Evolutionary conservation across 306 rosid species (phyloP), one percentile per base, ranked within the genome.

Genomic region (Lupinus albus): DNA sequence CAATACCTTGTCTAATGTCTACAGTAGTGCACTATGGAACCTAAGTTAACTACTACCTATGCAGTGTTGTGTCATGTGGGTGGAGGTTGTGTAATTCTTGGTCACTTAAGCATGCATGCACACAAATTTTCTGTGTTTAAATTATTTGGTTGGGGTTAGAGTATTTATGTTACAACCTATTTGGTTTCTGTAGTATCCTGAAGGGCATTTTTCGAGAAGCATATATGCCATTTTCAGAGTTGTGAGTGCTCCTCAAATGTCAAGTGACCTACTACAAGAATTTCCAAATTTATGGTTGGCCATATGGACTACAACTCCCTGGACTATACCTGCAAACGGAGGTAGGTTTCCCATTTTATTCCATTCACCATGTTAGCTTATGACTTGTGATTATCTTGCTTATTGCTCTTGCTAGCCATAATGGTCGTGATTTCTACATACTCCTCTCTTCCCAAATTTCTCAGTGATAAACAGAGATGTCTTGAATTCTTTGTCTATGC

Each of bases 261-360:
- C 80, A 50, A 77, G 75, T 75, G 84, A 72, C 78, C 76, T 83
- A 67, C 68, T 94, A 64, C 73, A 84, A 78, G 97, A 90, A 18
- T 85, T 83, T 76, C 92, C 95, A 33, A 78, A 94, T 84, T 72
- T 94, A 80, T 86, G 79, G 75, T 72, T 94, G 86, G 92, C 99
- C 72, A 76, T 90, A 71, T 94, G 99, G 97, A 94, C 99, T 32
- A 94, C 99, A 56, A 94, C 97, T 78, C 97, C 99, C 35, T 94
- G 97, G 99, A 94, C 99, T 67, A 67, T 94, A 75, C 99, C 97
- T 70, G 99, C 97, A 77, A 94, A 94, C 76, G 97, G 96, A 36
- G 99, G 99, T 90, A 72, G 69, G 83, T 79, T 76, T 81, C 49
- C 61, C 56, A 39, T 70, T 70, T 61, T 53, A 35, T 59, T 80